Percentiles rank a stretch among this genome's conserved stretches.
phyloP scores from a whole-genome alignment of 148 eudicot species.

The Cornus florida region DNA sequence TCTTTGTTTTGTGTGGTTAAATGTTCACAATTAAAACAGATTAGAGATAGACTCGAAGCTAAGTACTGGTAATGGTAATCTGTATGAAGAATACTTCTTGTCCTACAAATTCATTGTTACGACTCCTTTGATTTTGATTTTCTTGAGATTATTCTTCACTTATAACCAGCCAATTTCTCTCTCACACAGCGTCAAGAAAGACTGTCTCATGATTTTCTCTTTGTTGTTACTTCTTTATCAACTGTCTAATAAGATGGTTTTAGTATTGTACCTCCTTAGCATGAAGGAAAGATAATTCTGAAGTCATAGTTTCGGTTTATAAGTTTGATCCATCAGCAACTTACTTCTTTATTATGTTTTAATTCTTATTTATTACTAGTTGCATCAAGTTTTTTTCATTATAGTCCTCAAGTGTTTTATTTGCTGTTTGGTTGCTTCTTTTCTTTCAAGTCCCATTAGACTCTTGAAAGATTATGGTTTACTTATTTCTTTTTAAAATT shows the following conservation, averaged over 20 bases:
- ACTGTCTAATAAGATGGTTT: too few species aligned
- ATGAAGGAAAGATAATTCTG: too few species aligned
- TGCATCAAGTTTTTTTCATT: not conserved
- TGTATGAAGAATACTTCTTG: not conserved
- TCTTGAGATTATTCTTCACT: not conserved
- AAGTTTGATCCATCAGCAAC: not conserved
- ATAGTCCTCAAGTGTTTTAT: not conserved
- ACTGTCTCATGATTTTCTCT: not conserved
- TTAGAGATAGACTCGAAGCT: not conserved
- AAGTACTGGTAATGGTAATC: not conserved
- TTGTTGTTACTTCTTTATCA: not conserved
- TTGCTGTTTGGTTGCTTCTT: not conserved
- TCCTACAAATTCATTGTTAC: not conserved
- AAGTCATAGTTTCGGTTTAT: not conserved
- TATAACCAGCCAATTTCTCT: not conserved
- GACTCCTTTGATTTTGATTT: not conserved
- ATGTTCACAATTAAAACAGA: not conserved
- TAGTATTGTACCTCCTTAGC: not conserved
- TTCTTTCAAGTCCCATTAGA: not conserved
- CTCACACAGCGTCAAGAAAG: not conserved
- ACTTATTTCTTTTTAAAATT: not conserved
- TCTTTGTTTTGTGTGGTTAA: not conserved
- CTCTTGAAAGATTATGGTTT: not conserved
- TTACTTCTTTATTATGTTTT: not conserved
- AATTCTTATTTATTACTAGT: not conserved